A percentile compares a stretch with the other conserved stretches of the same genome.
phyloP scores from a whole-genome alignment of 2,329 filamentous ascomycete genomes.

The Alternaria metachromatica region DNA sequence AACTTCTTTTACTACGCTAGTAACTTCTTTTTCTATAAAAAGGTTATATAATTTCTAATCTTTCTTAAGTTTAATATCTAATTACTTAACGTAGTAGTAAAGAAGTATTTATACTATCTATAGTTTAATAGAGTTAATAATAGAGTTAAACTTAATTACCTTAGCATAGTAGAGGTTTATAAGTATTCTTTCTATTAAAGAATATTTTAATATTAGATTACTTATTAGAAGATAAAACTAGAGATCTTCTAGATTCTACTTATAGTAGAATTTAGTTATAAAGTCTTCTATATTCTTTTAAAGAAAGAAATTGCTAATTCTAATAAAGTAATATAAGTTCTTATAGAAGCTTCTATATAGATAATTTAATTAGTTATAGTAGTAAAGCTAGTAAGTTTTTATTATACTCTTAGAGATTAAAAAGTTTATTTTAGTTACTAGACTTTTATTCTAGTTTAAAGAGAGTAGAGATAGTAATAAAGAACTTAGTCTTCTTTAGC shows the following conservation, averaged over 20 bases:
- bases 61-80: neutral
- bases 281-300: conserved; percentile 1
- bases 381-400: conserved; percentile 4
- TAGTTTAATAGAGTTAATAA: neutral
- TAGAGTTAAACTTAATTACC: neutral
- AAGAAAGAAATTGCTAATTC: conserved; percentile 1
- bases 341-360: conserved; percentile 2
- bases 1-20: conserved; percentile 1
- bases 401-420: neutral
- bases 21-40: neutral
- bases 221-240: conserved; percentile 1
- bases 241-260: conserved; percentile 6
- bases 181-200: conserved; percentile 6
- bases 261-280: conserved; percentile 5
- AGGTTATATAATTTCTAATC: neutral
- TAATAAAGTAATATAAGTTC: neutral
- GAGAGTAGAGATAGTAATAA: neutral
- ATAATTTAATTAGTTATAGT: neutral
- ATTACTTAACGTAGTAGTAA: neutral
- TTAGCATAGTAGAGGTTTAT: conserved; percentile 3
- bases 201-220: conserved; percentile 2
- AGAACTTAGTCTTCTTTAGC: neutral
- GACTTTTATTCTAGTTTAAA: neutral
- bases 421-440: neutral
- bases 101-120: neutral